Base-by-base conservation (phyloP, 345 rosid species). In the Sisymbrium irio region DNA sequence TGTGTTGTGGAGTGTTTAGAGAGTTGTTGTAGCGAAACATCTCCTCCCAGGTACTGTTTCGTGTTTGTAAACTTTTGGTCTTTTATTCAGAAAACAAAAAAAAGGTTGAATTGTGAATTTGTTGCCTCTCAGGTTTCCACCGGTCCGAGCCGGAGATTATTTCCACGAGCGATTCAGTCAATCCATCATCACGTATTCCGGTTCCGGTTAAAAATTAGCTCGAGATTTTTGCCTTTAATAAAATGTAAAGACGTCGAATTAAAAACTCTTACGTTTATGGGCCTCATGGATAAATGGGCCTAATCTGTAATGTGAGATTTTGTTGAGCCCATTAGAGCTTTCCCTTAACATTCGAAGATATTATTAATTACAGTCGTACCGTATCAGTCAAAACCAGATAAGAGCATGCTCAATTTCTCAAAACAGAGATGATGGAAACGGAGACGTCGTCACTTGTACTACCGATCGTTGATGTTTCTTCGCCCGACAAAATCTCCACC, bases 1-100 rank as follows among this genome's bases (percentile, higher is more conserved):
- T 91, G 88, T 56, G 58, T 86, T 8, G 91, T 93, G 45, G 77
- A 91, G 75, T 89, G 97, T 78, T 72, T 87, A 73, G 79, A 81
- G 69, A 89, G 87, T 67, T 91, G 96, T 75, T 89, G 87, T 81
- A 88, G 85, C 39, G 85, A 85, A 47, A 78, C 87, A 12, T 56
- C 68, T 37, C 97, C 96, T 54, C 81, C 83, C 30, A 85, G 85
- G 98, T 87, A 76, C 5, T 42, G 8, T 54, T 40, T 39, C 12
- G 5, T 6, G 14, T 22, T 1, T 20, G 32, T 46, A 36, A 10
- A 33, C 0, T 13, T 19, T 30, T 46, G 22, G 20, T 3, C 44
- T 57, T 46, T 28, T 18, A n/a, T 5, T 22, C 1, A 0, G 8
- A 18, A 12, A 33, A 10, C 4, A 7, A 46, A n/a, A n/a, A 41